Percentiles rank a stretch among this genome's conserved stretches.
Evolutionary conservation across 305 asterid genomes (phyloP).

Genomic region (Rubia peregrina): DNA sequence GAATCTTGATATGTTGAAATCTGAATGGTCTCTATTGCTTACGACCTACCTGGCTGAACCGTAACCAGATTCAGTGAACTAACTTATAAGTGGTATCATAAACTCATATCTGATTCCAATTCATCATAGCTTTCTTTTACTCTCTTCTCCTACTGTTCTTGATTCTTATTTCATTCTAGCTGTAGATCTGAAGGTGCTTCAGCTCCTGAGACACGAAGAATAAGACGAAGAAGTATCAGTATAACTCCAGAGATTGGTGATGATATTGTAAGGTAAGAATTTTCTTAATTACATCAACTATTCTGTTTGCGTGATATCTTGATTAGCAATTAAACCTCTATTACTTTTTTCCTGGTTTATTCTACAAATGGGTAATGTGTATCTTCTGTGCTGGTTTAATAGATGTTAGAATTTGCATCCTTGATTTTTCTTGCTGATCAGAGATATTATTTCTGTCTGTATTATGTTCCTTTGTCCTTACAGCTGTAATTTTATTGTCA

Average conservation of each 20-base stretch:
- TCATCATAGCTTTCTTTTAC: neutral
- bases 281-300: neutral
- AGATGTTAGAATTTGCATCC: neutral
- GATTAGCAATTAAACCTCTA: neutral
- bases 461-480: neutral
- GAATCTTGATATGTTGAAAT: neutral
- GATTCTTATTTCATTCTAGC: constrained; percentile 17
- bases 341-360: neutral
- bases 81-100: neutral
- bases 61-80: neutral
- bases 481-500: neutral
- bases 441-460: neutral
- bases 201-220: constrained; percentile 58
- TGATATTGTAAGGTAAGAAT: constrained; percentile 86
- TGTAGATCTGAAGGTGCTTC: constrained; percentile 91
- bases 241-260: constrained; percentile 98
- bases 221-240: constrained; percentile 92
- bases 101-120: neutral
- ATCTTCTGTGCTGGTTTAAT: neutral
- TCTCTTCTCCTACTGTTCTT: constrained; percentile 2
- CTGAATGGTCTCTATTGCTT: neutral
- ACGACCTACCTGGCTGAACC: neutral
- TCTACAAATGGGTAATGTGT: neutral
- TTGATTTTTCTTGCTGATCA: neutral
- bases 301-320: neutral